Base-by-base conservation (phyloP, 495 filamentous ascomycete genomes). In the Annulohypoxylon maeteangense region DNA sequence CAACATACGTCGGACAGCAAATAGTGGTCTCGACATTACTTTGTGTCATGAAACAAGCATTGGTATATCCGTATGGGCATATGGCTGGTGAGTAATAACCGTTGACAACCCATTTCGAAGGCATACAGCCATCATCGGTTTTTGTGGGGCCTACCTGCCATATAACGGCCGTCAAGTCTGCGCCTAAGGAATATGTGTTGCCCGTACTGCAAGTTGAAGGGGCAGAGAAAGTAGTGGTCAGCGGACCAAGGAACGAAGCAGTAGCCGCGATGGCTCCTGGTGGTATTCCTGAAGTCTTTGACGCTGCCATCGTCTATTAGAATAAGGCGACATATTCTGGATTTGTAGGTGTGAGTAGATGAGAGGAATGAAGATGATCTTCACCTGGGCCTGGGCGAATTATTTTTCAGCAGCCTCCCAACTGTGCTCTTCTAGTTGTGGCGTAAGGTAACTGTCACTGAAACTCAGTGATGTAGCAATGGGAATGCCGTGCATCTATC, bases 131-230 rank as follows among this genome's bases (percentile, higher is more conserved):
- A 22, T 64, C 56, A 20, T 38, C 29, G 4, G 69, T 7, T 4
- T 48, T 50, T 60, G 67, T 38, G 27, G 65, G 36, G 25, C 70
- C 31, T 57, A 55, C 0, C 82, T 85, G 20, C 32, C 54, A 57
- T 14, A 57, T 23, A 25, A 40, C 32, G 10, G 34, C 32, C 36
- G 51, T 55, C 22, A 29, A 1, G n/a, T 55, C 51, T 34, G 20
- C n/a, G 51, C 51, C 29, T 20, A 55, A 34, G 7, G 60, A 81
- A 80, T 62, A 85, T 25, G 40, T 40, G 27, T 82, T 53, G 78
- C 84, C 50, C 83, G 79, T 79, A 75, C 78, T 6, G 82, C 65
- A 68, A 3, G 45, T 45, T 23, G 47, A 14, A n/a, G 65, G 57
- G 14, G 65, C 56, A 12, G 38, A 6, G 38, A 68, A 68, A 2